These are phyloP conservation scores for Citrus hindsii DNA, from an alignment of 345 rosid genomes.

Conservation along the genomic window DNA sequence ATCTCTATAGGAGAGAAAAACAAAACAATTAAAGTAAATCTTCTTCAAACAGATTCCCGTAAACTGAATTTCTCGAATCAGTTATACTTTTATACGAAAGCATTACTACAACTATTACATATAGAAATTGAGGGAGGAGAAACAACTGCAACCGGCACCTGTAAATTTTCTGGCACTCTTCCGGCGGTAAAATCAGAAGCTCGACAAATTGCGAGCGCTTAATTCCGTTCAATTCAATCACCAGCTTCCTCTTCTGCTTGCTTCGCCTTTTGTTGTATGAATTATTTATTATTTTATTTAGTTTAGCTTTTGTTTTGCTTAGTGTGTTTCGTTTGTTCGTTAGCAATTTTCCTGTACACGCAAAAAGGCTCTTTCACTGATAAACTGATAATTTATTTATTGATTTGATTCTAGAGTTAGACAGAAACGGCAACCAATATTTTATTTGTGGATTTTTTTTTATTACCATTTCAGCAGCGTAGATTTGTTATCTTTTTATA, in stretches of 20 bases:
- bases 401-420: not conserved
- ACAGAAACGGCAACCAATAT: not conserved
- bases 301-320: not conserved
- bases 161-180: not conserved
- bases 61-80: not conserved
- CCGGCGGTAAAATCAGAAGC: not conserved
- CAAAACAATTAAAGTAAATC: not conserved
- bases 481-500: no score
- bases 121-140: not conserved
- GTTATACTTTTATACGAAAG: not conserved
- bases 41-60: not conserved
- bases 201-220: not conserved
- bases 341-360: conserved; percentile 1
- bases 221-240: not conserved
- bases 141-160: not conserved
- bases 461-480: not conserved
- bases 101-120: not conserved
- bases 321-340: conserved; percentile 3
- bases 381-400: not conserved
- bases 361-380: not conserved
- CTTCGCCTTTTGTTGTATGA: not conserved
- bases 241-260: conserved; percentile 17
- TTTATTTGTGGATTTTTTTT: no score
- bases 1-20: not conserved
- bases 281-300: not conserved